Percentiles rank a stretch among this genome's conserved stretches.
These are phyloP conservation scores for Alliaria petiolata DNA, from an alignment of 345 rosid genomes.

Conservation along the genomic window DNA sequence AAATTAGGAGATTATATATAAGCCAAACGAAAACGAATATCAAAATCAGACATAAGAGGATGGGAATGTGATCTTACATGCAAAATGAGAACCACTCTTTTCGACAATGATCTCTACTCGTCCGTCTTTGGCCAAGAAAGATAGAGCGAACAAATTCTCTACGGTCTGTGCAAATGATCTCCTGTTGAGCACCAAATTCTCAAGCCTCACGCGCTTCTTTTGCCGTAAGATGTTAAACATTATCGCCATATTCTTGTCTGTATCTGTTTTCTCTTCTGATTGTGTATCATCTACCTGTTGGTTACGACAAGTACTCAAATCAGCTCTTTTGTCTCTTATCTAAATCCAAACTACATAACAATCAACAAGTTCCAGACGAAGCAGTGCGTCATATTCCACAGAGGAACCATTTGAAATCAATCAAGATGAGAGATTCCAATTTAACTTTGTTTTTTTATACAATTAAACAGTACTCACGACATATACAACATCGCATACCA, in stretches of 20 bases:
- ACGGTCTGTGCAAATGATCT: slow-evolving; percentile 85
- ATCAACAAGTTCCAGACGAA: neutral
- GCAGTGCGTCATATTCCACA: neutral
- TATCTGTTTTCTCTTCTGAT: slow-evolving; percentile 71
- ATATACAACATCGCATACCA: neutral
- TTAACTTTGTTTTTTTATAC: neutral
- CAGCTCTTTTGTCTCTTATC: neutral
- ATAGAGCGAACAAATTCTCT: slow-evolving; percentile 84
- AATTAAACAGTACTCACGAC: neutral
- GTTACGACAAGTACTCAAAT: neutral
- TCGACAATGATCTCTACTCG: slow-evolving; percentile 60
- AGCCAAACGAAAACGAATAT: neutral
- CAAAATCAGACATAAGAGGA: neutral
- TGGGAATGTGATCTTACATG: slow-evolving; percentile 46
- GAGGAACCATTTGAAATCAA: neutral
- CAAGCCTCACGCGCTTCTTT: slow-evolving; percentile 58
- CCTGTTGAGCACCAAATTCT: slow-evolving; percentile 66
- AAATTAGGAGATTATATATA: neutral
- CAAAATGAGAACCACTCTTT: slow-evolving; percentile 59
- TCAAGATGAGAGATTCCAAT: neutral
- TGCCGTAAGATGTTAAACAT: slow-evolving; percentile 70
- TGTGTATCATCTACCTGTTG: slow-evolving; percentile 54
- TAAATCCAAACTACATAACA: neutral
- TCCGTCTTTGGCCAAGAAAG: slow-evolving; percentile 90
- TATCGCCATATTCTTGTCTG: slow-evolving; percentile 68